Base-by-base conservation (phyloP, 805 yeast species). In the Dipodascopsis tothii region DNA sequence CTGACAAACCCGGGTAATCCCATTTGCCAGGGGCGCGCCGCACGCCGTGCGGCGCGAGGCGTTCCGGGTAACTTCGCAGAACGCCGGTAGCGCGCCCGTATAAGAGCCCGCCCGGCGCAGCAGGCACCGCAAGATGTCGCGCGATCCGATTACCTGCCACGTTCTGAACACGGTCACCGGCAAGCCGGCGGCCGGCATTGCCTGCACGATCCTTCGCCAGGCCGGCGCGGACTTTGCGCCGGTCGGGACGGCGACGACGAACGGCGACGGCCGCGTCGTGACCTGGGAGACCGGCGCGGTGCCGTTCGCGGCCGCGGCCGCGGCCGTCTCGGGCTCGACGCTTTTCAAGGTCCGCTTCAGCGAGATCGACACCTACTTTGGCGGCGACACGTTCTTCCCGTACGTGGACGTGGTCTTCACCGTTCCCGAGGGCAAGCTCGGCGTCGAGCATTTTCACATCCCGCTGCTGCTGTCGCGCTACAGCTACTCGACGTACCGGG, bases 401-500 rank as follows among this genome's bases (percentile, higher is more conserved):
- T 81, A 74, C 58, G 86, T 87, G 5, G 96, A 88, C 48, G 83
- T 88, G 33, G 69, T 72, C 0, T 88, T 88, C 59, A 73, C 73
- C 23, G 76, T 88, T 3, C 72, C 71, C 4, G 69, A 71, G 50
- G 82, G 83, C 0, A 33, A 39, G 19, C 42, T 48, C 4, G 48
- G 45, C 18, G 85, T 80, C 47, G 67, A 75, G 32, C 97, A 88
- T 61, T 88, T 86, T 63, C 97, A 88, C 60, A 81, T 88, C 43
- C 97, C 97, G 0, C 66, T 88, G 49, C 71, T 88, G 42, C 67
- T 88, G 45, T 79, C 95, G 35, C 85, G 85, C 59, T 85, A 81
- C 64, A 81, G 95, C 27, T 88, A 87, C 66, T 77, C 94, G 4
- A 88, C 96, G 0, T 88, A 88, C 66, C 73, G 96, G 44, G 97